Evolutionary conservation across 306 rosid genomes (phyloP), one percentile per base, ranked within the genome.

Genomic region (Corylus americana): DNA sequence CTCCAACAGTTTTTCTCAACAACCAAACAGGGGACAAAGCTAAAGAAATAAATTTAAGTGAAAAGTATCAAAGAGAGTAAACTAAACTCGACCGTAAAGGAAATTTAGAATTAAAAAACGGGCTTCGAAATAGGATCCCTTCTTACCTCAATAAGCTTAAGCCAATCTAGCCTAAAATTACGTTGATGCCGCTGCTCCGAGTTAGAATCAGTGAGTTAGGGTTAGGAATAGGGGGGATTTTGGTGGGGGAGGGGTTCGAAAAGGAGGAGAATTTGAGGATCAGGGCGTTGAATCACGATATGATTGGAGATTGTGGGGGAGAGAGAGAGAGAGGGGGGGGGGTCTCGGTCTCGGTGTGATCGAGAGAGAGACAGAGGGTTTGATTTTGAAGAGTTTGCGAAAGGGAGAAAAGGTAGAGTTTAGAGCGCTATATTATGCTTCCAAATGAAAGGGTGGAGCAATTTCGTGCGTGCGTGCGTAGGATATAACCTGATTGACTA

Each of bases 131-230:
- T 18, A 68, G 29, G 16, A 68, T 42, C 29, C 1, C 17, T 39
- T 42, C 75, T 11, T 35, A 89, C 93, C 92, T 83, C 70, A 29
- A 74, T 25, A 70, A 83, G 77, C 76, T 78, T 62, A 85, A 82
- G 80, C 76, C 48, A 71, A 73, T 53, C 71, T 20, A 80, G 76
- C 78, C 78, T 42, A 35, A 58, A 82, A 70, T 42, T 39, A 71
- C 85, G 64, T 74, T 42, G 82, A 79, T 78, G 83, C 78, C 45
- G 76, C 84, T 44, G 27, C 59, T 76, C 83, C 59, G 79, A 84
- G 79, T 59, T 74, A 73, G 71, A 83, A 47, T 68, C 82, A 12
- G 82, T 27, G 84, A 62, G 82, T 79, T 83, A 85, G 89, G 91
- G 83, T 77, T 87, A 73, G 77, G 72, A 71, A 74, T 1, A 69